These are phyloP conservation scores for Naganishia sp. DNA, from an alignment of 1,284 basidiomycete species.

Conservation along the genomic window DNA sequence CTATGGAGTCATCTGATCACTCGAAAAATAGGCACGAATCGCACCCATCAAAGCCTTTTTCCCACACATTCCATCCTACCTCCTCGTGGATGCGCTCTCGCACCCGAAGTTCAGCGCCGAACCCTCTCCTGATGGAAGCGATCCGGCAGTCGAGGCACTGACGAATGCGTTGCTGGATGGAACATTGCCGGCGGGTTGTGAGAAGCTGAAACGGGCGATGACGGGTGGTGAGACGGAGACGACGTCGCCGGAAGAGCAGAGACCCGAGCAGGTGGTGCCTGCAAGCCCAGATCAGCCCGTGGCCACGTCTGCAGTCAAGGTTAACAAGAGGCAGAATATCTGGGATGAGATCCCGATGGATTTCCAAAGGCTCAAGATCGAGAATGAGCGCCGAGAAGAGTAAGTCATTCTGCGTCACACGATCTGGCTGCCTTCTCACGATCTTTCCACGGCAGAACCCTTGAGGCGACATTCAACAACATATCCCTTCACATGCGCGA, in stretches of 20 bases:
- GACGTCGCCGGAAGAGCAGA: background rate
- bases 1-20: background rate
- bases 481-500: slow-evolving; percentile 75
- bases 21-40: slow-evolving; percentile 22
- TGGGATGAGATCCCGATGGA: slow-evolving; percentile 73
- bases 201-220: slow-evolving; percentile 40
- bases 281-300: background rate
- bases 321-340: slow-evolving; percentile 64
- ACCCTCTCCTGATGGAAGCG: slow-evolving; percentile 34
- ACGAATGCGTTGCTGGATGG: slow-evolving; percentile 48
- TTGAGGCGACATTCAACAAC: slow-evolving; percentile 56
- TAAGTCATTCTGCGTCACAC: slow-evolving; percentile 44
- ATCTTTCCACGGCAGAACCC: slow-evolving; percentile 31
- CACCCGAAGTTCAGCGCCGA: slow-evolving; percentile 43
- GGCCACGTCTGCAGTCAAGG: slow-evolving; percentile 36
- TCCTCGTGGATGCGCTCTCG: slow-evolving; percentile 47
- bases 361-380: slow-evolving; percentile 61
- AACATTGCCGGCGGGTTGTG: slow-evolving; percentile 44
- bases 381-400: slow-evolving; percentile 59
- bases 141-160: slow-evolving; percentile 45
- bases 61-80: slow-evolving; percentile 44
- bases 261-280: background rate
- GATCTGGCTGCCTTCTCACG: background rate
- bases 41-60: slow-evolving; percentile 40
- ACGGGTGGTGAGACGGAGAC: slow-evolving; percentile 1